A percentile compares a stretch with the other conserved stretches of the same genome.
Conservation (phyloP, 805 yeast genomes). For the Grigorovia jiainica region DNA sequence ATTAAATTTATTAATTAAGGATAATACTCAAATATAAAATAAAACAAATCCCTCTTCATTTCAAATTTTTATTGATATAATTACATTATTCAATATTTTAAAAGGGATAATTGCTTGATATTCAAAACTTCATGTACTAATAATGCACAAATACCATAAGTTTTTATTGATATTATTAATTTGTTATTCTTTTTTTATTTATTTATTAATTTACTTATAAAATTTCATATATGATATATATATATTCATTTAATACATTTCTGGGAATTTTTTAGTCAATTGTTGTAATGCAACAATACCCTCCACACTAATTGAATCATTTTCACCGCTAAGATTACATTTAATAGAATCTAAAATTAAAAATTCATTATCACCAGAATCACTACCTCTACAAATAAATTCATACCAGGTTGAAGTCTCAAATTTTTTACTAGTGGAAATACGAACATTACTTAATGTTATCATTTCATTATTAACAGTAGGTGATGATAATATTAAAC, state of each 20-base stretch:
- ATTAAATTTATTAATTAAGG: no score
- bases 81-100: no score
- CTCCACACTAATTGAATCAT: constrained; percentile 23
- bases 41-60: no score
- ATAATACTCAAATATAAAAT: no score
- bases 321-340: constrained; percentile 17
- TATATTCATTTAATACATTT: constrained; percentile 16
- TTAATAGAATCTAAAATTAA: constrained; percentile 26
- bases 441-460: constrained; percentile 20
- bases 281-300: constrained; percentile 28
- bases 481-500: constrained; percentile 21
- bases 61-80: no score
- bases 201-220: neutral
- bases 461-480: constrained; percentile 22
- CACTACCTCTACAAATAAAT: constrained; percentile 27
- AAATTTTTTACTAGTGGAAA: constrained; percentile 18
- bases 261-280: constrained; percentile 23
- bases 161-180: no score
- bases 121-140: no score
- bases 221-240: neutral
- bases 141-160: no score
- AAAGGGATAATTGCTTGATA: no score
- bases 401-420: constrained; percentile 28
- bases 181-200: no score
- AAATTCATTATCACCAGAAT: constrained; percentile 27